Conservation (phyloP, 139 green algal genomes). For the Coelastrella sp. region DNA sequence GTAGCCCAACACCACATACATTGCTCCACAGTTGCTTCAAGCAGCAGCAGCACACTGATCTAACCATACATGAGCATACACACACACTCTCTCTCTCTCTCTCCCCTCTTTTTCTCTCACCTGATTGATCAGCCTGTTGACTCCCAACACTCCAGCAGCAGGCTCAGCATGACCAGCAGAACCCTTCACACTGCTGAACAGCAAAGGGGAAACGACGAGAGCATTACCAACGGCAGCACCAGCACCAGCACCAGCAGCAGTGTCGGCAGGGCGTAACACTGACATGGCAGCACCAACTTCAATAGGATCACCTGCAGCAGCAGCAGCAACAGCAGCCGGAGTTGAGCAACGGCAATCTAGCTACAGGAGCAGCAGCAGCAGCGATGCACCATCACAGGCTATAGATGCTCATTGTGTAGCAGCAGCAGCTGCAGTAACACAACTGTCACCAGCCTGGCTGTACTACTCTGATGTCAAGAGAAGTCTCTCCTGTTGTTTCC, state of each 20-base stretch:
- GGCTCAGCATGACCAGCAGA: slow-evolving; percentile 61
- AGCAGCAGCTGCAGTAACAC: too few species aligned
- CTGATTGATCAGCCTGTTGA: slow-evolving; percentile 38
- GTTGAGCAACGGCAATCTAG: background rate
- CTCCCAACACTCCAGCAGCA: slow-evolving; percentile 61
- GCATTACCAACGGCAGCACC: too few species aligned
- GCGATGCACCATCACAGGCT: too few species aligned
- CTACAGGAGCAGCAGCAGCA: too few species aligned
- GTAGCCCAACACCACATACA: too few species aligned
- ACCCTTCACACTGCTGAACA: slow-evolving; percentile 52
- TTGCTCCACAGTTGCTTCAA: too few species aligned
- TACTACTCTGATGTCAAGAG: too few species aligned
- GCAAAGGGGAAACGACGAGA: slow-evolving; percentile 15
- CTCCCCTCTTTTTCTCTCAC: background rate
- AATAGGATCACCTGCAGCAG: slow-evolving; percentile 40
- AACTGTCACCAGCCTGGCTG: too few species aligned
- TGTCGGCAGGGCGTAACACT: slow-evolving; percentile 41
- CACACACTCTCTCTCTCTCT: background rate
- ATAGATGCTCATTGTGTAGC: too few species aligned
- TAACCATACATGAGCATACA: background rate
- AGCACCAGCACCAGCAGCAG: too few species aligned
- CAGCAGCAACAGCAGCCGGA: background rate
- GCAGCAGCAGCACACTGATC: background rate
- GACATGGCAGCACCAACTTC: slow-evolving; percentile 61
- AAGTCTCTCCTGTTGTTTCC: too few species aligned